Evolutionary conservation across 2,329 filamentous ascomycete genomes (phyloP).

Genomic region (Fusarium sp.): DNA sequence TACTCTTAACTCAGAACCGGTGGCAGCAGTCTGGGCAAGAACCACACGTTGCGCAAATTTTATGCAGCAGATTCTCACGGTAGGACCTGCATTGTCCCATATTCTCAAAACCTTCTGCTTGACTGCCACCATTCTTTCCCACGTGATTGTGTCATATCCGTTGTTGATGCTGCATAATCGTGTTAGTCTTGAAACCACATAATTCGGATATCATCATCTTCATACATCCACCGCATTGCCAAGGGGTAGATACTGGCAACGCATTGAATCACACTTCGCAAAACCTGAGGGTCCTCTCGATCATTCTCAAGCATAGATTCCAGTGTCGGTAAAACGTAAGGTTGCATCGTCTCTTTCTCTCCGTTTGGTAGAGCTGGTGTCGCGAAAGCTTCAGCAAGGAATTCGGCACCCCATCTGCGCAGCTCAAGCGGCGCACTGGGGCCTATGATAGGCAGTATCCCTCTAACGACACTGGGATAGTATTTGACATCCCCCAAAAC

Average conservation of each 20-base stretch:
- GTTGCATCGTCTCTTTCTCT: slow-evolving; percentile 83
- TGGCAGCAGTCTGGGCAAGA: slow-evolving; percentile 87
- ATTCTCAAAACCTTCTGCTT: slow-evolving; percentile 89
- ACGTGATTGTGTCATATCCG: slow-evolving; percentile 81
- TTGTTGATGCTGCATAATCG: slow-evolving; percentile 78
- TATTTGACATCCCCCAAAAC: slow-evolving; percentile 87
- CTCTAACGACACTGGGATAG: slow-evolving; percentile 91
- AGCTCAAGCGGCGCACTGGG: slow-evolving; percentile 80
- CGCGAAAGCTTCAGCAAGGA: slow-evolving; percentile 94
- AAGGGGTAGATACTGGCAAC: slow-evolving; percentile 93
- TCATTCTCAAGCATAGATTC: slow-evolving; percentile 75
- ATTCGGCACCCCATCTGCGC: slow-evolving; percentile 95
- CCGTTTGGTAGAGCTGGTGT: slow-evolving; percentile 83
- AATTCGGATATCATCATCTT: slow-evolving; percentile 50
- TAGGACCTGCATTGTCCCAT: slow-evolving; percentile 83
- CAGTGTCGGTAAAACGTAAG: slow-evolving; percentile 82
- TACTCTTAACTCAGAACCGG: slow-evolving; percentile 85
- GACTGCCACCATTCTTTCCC: slow-evolving; percentile 89
- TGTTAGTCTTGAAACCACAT: slow-evolving; percentile 44
- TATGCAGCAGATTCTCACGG: slow-evolving; percentile 92
- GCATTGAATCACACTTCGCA: slow-evolving; percentile 88
- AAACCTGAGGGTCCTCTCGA: slow-evolving; percentile 81
- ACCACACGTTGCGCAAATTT: slow-evolving; percentile 97
- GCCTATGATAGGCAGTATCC: slow-evolving; percentile 91
- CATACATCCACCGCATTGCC: slow-evolving; percentile 94